Conservation (phyloP, 441 rosid species). For the Jatropha multifida region DNA sequence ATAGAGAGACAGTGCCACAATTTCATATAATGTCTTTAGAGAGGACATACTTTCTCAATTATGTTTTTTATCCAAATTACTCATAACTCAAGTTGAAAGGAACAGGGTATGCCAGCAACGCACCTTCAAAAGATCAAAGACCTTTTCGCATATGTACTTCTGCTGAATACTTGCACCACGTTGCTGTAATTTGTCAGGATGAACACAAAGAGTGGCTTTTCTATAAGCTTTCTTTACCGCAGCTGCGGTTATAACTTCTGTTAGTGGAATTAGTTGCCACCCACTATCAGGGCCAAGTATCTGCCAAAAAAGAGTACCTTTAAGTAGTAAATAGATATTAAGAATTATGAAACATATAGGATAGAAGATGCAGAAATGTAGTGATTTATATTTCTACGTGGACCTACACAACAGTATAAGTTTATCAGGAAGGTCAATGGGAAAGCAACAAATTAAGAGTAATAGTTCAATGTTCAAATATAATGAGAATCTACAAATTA, state of each 20-base stretch:
- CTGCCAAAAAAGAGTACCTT: conserved; percentile 38
- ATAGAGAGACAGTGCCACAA: background rate
- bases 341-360: background rate
- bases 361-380: conserved; percentile 1
- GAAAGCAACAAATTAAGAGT: background rate
- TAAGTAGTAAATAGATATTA: background rate
- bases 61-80: background rate
- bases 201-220: conserved; percentile 96
- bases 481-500: background rate
- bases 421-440: background rate
- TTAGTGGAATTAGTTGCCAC: conserved; percentile 91
- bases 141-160: conserved; percentile 88
- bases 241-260: conserved; percentile 89
- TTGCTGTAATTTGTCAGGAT: conserved; percentile 94
- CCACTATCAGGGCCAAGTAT: conserved; percentile 86
- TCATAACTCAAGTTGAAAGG: background rate
- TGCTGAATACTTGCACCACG: conserved; percentile 89
- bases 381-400: background rate
- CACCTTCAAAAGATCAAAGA: conserved; percentile 94
- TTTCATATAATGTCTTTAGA: background rate
- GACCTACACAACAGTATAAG: background rate
- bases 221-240: conserved; percentile 95
- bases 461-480: background rate
- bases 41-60: background rate
- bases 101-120: background rate